A percentile compares a stretch with the other conserved stretches of the same genome.
These are phyloP conservation scores for Saccharomyces paradoxus DNA, from an alignment of 805 yeast species.

Conservation along the genomic window DNA sequence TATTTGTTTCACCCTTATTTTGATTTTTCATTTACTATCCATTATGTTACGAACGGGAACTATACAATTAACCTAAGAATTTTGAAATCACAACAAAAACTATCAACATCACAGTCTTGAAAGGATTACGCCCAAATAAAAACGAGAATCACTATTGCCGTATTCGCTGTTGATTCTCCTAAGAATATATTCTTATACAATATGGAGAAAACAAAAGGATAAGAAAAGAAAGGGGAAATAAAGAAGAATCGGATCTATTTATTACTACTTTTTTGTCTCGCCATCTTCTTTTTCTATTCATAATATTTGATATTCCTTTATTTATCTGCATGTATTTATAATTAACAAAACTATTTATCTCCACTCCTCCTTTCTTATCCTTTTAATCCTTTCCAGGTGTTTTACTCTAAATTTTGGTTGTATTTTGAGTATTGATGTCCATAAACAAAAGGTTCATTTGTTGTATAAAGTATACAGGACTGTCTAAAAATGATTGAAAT, in stretches of 20 bases:
- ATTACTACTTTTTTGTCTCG: not conserved
- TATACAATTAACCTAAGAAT: not conserved
- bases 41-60: not conserved
- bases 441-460: not conserved
- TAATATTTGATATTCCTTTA: not conserved
- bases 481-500: not conserved
- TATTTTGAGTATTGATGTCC: not conserved
- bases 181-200: not conserved
- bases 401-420: not conserved
- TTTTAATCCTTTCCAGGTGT: not conserved
- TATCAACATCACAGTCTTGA: not conserved
- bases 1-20: not conserved
- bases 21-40: not conserved
- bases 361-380: not conserved
- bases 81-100: not conserved
- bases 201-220: not conserved
- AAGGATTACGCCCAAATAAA: not conserved
- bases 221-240: not conserved
- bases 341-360: not conserved
- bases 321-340: not conserved
- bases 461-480: not conserved
- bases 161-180: not conserved
- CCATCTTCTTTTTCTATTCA: not conserved
- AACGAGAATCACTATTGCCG: not conserved
- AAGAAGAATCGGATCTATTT: not conserved